phyloP scores from a whole-genome alignment of 2,329 filamentous ascomycete species.

The Hypoxylon rubiginosum region DNA sequence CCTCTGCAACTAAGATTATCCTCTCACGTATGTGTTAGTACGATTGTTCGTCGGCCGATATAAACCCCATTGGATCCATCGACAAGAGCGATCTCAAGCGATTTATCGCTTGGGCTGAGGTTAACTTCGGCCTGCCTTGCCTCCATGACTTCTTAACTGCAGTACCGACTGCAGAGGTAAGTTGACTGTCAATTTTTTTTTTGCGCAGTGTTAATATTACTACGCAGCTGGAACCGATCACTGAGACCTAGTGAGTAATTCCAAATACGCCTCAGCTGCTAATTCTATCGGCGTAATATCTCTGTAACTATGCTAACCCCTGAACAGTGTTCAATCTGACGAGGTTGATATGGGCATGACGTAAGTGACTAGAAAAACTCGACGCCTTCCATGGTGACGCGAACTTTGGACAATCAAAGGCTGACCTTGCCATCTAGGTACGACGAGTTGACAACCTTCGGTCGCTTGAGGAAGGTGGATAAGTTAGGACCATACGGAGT shows the following conservation, averaged over 20 bases:
- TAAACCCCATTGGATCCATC: conserved; percentile 72
- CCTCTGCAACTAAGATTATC: not conserved
- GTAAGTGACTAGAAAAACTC: not conserved
- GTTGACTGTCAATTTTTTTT: not conserved
- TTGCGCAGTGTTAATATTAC: not conserved
- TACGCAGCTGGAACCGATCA: conserved; percentile 71
- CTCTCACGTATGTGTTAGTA: conserved; percentile 25
- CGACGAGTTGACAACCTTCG: conserved; percentile 58
- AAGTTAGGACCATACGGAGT: conserved; percentile 61
- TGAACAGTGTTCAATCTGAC: conserved; percentile 57
- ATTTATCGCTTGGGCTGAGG: conserved; percentile 76
- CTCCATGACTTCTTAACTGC: conserved; percentile 75
- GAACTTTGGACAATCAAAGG: not conserved
- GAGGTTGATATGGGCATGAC: conserved; percentile 68
- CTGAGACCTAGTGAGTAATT: conserved; percentile 63
- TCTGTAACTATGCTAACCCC: not conserved
- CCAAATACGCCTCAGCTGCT: not conserved
- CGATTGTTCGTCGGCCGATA: conserved; percentile 40
- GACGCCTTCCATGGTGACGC: not conserved
- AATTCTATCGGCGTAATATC: not conserved
- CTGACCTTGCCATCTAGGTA: conserved; percentile 49
- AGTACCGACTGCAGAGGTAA: conserved; percentile 69
- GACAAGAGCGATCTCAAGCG: conserved; percentile 73
- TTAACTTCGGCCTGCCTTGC: conserved; percentile 72
- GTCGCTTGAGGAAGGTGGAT: conserved; percentile 59